Base-by-base conservation (phyloP, 2,329 filamentous ascomycete species). In the Alternaria burnsii region DNA sequence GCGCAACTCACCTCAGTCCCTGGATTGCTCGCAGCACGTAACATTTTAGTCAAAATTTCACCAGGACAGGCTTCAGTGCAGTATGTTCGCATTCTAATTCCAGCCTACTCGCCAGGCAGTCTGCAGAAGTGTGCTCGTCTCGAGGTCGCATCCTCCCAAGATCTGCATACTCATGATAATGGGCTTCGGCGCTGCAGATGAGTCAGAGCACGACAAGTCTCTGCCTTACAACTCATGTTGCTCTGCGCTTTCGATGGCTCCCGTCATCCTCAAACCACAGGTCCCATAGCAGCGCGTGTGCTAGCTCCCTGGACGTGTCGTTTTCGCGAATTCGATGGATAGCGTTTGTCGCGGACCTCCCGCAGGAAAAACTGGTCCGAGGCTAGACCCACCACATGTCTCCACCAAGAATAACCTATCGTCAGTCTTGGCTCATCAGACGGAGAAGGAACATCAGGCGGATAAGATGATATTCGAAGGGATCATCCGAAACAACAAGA, bases 261-360 rank as follows among this genome's bases (percentile, higher is more conserved):
- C 46, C 30, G 30, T 34, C 4, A 5, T 36, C 28, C 28, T 48
- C 30, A 48, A 48, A 48, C 46, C 30, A 48, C 34, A 16, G 46
- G 46, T 24, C 20, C 20, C 46, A 22, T 22, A 18, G 10, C 46
- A 50, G 32, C 30, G 9, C 46, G 32, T 38, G 36, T 26, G 10
- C 46, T 38, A 50, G 46, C 32, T 14, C 3, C n/a, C 30, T 28
- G 38, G 32, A 22, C 57, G 40, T 36, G 53, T 56, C 52, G 32
- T 34, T 41, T 22, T 59, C 46, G 40, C 30, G 32, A 59, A 38
- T 36, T 40, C 24, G 32, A 55, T 56, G 30, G 32, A 9, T 51
- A 38, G 57, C 36, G 9, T 41, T 48, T 43, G 41, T 58, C 50
- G 52, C 12, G 52, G 38, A 28, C 41, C 32, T 44, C 38, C 30